Base-by-base conservation (phyloP, 2,329 filamentous ascomycete species). In the Colletotrichum ledebouriae region DNA sequence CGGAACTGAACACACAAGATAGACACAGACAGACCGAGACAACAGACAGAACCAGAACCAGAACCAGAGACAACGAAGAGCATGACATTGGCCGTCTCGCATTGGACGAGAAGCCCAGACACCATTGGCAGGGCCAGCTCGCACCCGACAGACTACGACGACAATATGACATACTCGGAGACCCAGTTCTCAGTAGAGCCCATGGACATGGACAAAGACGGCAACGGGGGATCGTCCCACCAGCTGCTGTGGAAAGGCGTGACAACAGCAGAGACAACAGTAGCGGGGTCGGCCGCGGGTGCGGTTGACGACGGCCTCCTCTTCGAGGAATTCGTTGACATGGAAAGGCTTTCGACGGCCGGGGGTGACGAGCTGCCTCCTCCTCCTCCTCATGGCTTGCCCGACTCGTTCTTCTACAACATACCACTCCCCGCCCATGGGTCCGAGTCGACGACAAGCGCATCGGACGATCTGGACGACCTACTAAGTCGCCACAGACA, bases 301-400 rank as follows among this genome's bases (percentile, higher is more conserved):
- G 41, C 29, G 37, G 64, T 53, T 22, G 57, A 59, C 60, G 69
- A 68, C 50, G 64, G 61, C 39, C 67, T 81, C 53, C 64, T 74
- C 17, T 71, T 75, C 22, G 66, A 73, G 20, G 67, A 79, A 10
- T 74, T 82, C 1, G 57, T 77, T 59, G 63, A 71, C 4, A 69
- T 78, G 11, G 71, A 77, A 13, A 63, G 67, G 42, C 63, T 67
- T 57, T 69, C 67, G 49, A 59, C 56, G 29, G 47, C 57, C 53
- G 52, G 57, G 42, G 70, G 42, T 29, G 60, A 71, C 60, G 70
- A 69, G 57, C 53, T 68, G 20, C 60, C 46, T 59, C 29, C 22
- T 34, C 29, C 22, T 34, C 34, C 46, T 22, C 29, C 29, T 1
- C 25, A 59, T 39, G 57, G 58, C 52, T 33, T 62, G 50, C 59